Base-by-base conservation (phyloP, 2,329 filamentous ascomycete species). In the Claviceps citrina region DNA sequence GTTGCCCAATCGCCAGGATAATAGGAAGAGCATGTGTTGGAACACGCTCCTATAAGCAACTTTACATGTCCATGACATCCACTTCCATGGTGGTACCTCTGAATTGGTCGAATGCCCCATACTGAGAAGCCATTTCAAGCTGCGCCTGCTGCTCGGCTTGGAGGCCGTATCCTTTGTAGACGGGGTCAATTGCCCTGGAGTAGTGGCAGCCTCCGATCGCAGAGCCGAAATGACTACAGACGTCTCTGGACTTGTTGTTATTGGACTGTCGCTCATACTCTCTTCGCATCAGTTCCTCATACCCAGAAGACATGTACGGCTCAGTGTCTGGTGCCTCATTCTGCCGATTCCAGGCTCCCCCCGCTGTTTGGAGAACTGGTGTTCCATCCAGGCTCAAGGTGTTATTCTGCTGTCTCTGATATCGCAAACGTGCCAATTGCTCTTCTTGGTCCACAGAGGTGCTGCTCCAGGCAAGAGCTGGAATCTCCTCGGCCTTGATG, bases 221-320 rank as follows among this genome's bases (percentile, higher is more conserved):
- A 7, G 57, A 56, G 16, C 66, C 63, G 42, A 64, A 66, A 43
- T 65, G 63, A 33, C 56, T 61, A 48, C 68, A 68, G 31, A 61
- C 54, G 35, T 65, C 59, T 46, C 62, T 64, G 5, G 59, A 49
- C 25, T 51, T 51, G 36, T 51, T 51, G 39, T 60, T 53, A 43
- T 59, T 46, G 31, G 48, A 46, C 33, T 57, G 47, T 27, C 51
- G 54, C 49, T 80, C 70, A 45, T 78, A 75, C 52, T 83, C 78
- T 40, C 74, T 67, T 43, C 68, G 66, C 43, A 79, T 75, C 42
- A 82, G 62, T 52, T 74, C 67, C 51, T 84, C 81, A 54, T 93
- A 94, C 12, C 86, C 86, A 6, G 76, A 79, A 36, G 73, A 59
- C 73, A 94, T 93, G 59, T 94, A 94, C 0, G 85, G 85, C 58